Evolutionary conservation across 495 filamentous ascomycete genomes (phyloP), one percentile per base, ranked within the genome.

Genomic region (Xylaria venustula): DNA sequence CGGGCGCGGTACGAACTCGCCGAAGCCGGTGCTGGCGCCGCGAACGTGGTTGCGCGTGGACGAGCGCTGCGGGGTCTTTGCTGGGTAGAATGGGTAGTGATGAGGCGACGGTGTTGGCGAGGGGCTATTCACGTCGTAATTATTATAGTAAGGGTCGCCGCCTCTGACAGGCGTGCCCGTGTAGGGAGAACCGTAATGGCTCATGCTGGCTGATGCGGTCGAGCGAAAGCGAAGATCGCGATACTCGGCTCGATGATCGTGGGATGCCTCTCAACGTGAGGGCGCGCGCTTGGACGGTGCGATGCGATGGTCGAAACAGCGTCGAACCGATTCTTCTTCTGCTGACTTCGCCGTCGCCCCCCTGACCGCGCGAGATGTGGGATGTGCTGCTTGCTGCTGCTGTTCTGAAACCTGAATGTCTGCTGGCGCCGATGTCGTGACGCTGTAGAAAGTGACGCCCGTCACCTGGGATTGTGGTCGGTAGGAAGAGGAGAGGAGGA

Each of bases 401-500:
- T 54, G 53, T 66, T 70, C 40, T 34, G 30, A 11, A 34, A 34
- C 11, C 62, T 54, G 45, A 47, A 37, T 58, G 49, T 64, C 61
- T 54, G 54, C 49, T 64, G 45, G 78, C 76, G 78, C 72, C 70
- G 72, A 45, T 76, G 77, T 74, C 75, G 77, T 73, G 70, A 74
- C 75, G 77, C 76, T 67, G 68, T 57, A 71, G 71, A 71, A 74
- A 71, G 76, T 75, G 76, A 79, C 70, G 64, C 76, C 74, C 64
- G 77, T 82, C 79, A 82, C 79, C 78, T 80, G 75, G 79, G 76
- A 76, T 77, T 81, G 77, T 78, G 77, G 73, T 81, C 78, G 79
- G 78, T 77, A 70, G 77, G 77, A 77, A 79, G 77, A 78, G 72
- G 75, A 66, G 73, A 79, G 69, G 72, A 75, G 71, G 71, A 70